Evolutionary conservation across 2,329 filamentous ascomycete genomes (phyloP), one percentile per base, ranked within the genome.

Genomic region (Metarhizium brunneum): DNA sequence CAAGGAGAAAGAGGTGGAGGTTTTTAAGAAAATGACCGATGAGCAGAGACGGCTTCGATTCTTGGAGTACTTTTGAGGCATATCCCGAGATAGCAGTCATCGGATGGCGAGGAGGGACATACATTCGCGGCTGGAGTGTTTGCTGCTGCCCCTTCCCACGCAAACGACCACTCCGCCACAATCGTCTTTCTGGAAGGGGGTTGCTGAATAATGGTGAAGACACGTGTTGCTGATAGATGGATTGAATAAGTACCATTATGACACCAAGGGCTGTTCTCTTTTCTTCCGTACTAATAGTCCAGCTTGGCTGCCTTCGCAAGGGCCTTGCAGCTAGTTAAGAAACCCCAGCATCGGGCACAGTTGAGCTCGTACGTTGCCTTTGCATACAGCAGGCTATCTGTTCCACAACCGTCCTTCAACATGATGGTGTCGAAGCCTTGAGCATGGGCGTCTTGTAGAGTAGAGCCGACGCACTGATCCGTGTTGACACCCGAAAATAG

Each of bases 381-480:
- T 6, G 40, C 52, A 47, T 53, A 53, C n/a, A 4, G 18, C 18
- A n/a, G 35, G n/a, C 54, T 55, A 43, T 50, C 47, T n/a, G 54
- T 55, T n/a, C 6, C 54, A 35, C 54, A 55, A 18, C 54, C 54
- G 32, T 55, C 54, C 38, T 55, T 51, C 2, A 55, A 16, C 47
- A 51, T 30, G 20, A 55, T 51, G 6, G 54, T 55, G 20, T 55
- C 48, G 47, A 51, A 55, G 25, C 54, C 54, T 51, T 51, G 13
- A 35, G 36, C n/a, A 11, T 50, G 25, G 4, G 54, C 45, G 29
- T 55, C 54, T 36, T 55, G 54, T n/a, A 55, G 36, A 13, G 47
- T 55, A 18, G n/a, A 38, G 5, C 13, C 20, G 47, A 55, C 54
- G 29, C 47, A 55, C 25, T 55, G 54, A 20, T 55, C 54, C 6